Percentiles rank a stretch among this genome's conserved stretches.
These are phyloP conservation scores for Rachicladosporium sp. DNA, from an alignment of 2,329 filamentous ascomycete species.

Conservation along the genomic window DNA sequence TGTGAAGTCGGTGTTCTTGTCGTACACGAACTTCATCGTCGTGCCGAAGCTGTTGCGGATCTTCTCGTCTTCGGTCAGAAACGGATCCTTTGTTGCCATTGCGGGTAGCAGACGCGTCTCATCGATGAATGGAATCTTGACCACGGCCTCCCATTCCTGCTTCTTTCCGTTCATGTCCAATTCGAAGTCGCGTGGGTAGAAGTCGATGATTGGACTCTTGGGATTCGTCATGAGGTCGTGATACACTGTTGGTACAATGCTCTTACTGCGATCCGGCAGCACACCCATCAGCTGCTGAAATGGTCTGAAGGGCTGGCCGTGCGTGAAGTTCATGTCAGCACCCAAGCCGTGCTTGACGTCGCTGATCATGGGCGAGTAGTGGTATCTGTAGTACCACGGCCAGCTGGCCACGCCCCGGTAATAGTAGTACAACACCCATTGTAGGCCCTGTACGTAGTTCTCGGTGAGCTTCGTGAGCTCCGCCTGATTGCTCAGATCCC, in stretches of 20 bases:
- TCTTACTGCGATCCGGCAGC: slow-evolving; percentile 91
- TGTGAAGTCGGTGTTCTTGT: slow-evolving; percentile 59
- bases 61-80: slow-evolving; percentile 67
- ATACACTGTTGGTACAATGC: slow-evolving; percentile 79
- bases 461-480: slow-evolving; percentile 75
- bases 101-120: slow-evolving; percentile 73
- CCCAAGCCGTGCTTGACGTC: slow-evolving; percentile 81
- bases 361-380: slow-evolving; percentile 95
- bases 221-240: slow-evolving; percentile 86
- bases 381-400: slow-evolving; percentile 96
- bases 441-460: slow-evolving; percentile 93
- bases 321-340: slow-evolving; percentile 80
- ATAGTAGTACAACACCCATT: slow-evolving; percentile 98
- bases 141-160: slow-evolving; percentile 98
- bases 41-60: slow-evolving; percentile 82
- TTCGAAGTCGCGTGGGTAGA: slow-evolving; percentile 93
- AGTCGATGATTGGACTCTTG: slow-evolving; percentile 89
- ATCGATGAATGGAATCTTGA: slow-evolving; percentile 98
- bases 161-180: slow-evolving; percentile 99
- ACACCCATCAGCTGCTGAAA: slow-evolving; percentile 98
- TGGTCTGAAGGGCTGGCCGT: slow-evolving; percentile 88
- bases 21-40: slow-evolving; percentile 83
- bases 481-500: slow-evolving; percentile 67
- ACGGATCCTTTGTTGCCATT: slow-evolving; percentile 71
- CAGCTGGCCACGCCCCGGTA: slow-evolving; percentile 94